Evolutionary conservation across 495 filamentous ascomycete genomes (phyloP), one percentile per base, ranked within the genome.

Genomic region (Geopyxis carbonaria): DNA sequence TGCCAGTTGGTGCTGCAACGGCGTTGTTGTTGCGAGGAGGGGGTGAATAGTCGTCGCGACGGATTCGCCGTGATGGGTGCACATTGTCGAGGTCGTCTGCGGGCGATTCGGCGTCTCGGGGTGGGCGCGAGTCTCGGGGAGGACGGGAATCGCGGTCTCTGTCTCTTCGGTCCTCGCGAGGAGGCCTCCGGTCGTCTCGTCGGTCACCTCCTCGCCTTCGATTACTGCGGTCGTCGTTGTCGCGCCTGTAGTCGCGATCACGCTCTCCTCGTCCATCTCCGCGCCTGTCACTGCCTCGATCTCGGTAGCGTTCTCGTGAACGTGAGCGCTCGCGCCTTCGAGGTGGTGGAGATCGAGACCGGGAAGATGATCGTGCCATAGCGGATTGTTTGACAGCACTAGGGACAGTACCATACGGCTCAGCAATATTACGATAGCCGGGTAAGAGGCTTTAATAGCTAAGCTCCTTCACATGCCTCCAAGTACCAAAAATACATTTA

Each of bases 281-380:
- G 13, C 18, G 15, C 13, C n/a, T 6, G 7, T 41, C 30, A 6
- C 30, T 19, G 3, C 20, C 31, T 2, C 19, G 14, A 2, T 34
- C 36, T 14, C 43, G 38, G 18, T 38, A 27, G n/a, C n/a, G 18
- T 34, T 13, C 28, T 42, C 18, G 10, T 22, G 18, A 19, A 33
- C 19, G n/a, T n/a, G n/a, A n/a, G 23, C 29, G 13, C n/a, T 38
- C 31, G 22, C 23, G 36, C 22, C 18, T 8, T 3, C 31, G 39
- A 6, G 38, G 46, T 27, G 46, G 46, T 18, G 45, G 48, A 25
- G 48, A 51, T n/a, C 42, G 45, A 13, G 48, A 42, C 10, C 48
- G 40, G 21, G 46, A 34, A 39, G 44, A 44, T 45, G 8, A 25
- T 22, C 15, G 6, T 31, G 16, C 5, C 25, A 15, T 7, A 21